phyloP scores from a whole-genome alignment of 148 eudicot genomes.

The Arctostaphylos glauca region DNA sequence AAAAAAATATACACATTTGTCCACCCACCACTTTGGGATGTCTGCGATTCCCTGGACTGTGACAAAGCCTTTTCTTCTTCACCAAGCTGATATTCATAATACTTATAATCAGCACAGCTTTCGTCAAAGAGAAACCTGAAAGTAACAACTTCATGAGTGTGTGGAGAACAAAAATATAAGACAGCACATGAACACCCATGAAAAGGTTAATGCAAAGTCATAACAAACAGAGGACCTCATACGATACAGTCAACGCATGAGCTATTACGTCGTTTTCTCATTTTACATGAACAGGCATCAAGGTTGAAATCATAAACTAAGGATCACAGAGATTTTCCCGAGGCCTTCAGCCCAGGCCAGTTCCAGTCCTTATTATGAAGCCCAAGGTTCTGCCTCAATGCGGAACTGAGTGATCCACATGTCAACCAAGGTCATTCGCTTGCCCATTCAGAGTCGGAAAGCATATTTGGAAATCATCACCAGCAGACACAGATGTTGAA shows the following conservation, averaged over 20 bases:
- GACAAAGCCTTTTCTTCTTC: constrained; percentile 76
- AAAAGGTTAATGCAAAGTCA: neutral
- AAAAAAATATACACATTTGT: neutral
- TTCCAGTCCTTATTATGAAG: too few species aligned
- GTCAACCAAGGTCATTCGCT: too few species aligned
- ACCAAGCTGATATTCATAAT: constrained; percentile 69
- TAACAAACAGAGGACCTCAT: neutral
- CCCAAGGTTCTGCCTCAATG: too few species aligned
- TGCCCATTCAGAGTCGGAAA: too few species aligned
- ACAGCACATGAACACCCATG: neutral
- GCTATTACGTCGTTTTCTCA: neutral
- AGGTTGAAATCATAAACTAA: neutral
- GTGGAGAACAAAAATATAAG: neutral
- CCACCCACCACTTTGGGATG: constrained; percentile 53
- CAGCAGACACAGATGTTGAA: neutral
- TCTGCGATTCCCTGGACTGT: constrained; percentile 41
- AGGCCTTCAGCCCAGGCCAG: too few species aligned
- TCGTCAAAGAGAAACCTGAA: constrained; percentile 87
- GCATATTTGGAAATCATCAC: neutral
- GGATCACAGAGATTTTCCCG: neutral
- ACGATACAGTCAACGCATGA: neutral
- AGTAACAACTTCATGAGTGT: constrained; percentile 15
- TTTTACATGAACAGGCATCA: neutral
- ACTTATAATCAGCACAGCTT: constrained; percentile 80
- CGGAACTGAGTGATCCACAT: too few species aligned